These are phyloP conservation scores for Hymenoscyphus salicellus DNA, from an alignment of 2,329 filamentous ascomycete species.

Conservation along the genomic window DNA sequence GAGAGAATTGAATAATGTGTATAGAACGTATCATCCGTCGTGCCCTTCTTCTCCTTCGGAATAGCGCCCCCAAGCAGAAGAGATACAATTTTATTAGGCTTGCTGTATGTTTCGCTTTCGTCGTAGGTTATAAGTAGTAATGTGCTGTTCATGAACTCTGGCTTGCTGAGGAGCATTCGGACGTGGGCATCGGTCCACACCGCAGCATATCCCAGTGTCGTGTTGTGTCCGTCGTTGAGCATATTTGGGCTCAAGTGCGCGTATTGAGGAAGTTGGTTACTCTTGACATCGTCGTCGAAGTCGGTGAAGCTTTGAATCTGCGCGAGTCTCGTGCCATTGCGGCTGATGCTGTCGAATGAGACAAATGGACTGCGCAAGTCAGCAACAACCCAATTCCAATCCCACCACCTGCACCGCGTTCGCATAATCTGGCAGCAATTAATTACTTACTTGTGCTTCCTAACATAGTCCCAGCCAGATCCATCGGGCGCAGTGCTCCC, in stretches of 20 bases:
- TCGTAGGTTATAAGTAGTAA: slow-evolving; percentile 58
- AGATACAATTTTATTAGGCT: slow-evolving; percentile 52
- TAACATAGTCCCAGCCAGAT: slow-evolving; percentile 37
- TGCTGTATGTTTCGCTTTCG: slow-evolving; percentile 51
- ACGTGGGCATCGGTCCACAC: slow-evolving; percentile 53
- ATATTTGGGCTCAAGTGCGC: slow-evolving; percentile 62
- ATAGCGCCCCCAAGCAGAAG: slow-evolving; percentile 56
- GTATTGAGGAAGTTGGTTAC: slow-evolving; percentile 61
- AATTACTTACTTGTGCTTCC: slow-evolving; percentile 34
- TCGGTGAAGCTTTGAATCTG: slow-evolving; percentile 61
- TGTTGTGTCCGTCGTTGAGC: slow-evolving; percentile 64
- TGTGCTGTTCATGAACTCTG: slow-evolving; percentile 51
- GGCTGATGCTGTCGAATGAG: slow-evolving; percentile 53
- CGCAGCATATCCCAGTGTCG: slow-evolving; percentile 49
- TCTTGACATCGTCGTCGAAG: slow-evolving; percentile 57
- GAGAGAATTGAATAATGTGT: slow-evolving; percentile 46
- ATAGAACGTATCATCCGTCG: slow-evolving; percentile 50
- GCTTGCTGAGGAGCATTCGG: slow-evolving; percentile 49
- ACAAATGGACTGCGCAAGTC: slow-evolving; percentile 38
- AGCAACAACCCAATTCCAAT: slow-evolving; percentile 1
- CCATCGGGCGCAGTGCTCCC: slow-evolving; percentile 38
- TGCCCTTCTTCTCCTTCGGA: slow-evolving; percentile 46
- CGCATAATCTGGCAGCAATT: neutral
- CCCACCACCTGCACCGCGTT: neutral
- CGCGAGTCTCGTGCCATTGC: slow-evolving; percentile 49